phyloP scores from a whole-genome alignment of 768 basidiomycete species.

The Agrocybe praecox region DNA sequence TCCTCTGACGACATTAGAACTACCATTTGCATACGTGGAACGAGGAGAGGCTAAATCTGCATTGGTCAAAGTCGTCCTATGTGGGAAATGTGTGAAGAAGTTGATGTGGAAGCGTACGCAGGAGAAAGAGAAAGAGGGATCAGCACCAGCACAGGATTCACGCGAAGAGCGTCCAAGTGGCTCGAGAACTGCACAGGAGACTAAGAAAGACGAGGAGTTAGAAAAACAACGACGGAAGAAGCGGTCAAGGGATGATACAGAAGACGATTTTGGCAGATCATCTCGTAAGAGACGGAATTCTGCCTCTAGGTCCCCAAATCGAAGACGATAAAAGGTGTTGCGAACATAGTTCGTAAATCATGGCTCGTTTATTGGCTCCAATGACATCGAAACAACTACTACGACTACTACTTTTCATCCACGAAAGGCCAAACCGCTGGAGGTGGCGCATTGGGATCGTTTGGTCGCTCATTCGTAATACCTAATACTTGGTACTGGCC shows the following conservation, averaged over 20 bases:
- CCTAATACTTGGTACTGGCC: slow-evolving; percentile 84
- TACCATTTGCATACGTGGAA: slow-evolving; percentile 90
- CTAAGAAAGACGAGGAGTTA: slow-evolving; percentile 3
- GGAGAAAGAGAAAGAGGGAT: slow-evolving; percentile 44
- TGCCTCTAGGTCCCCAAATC: slow-evolving; percentile 39
- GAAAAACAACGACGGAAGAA: slow-evolving; percentile 13
- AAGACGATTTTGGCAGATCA: slow-evolving; percentile 5
- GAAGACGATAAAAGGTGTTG: background rate
- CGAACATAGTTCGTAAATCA: background rate
- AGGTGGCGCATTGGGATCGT: background rate
- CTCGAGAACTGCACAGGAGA: background rate
- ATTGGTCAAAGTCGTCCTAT: slow-evolving; percentile 90
- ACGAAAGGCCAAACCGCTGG: slow-evolving; percentile 36
- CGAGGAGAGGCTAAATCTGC: slow-evolving; percentile 75
- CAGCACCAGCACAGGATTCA: slow-evolving; percentile 33
- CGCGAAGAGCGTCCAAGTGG: slow-evolving; percentile 40
- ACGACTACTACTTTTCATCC: slow-evolving; percentile 8
- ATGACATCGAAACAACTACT: background rate
- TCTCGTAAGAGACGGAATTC: slow-evolving; percentile 27
- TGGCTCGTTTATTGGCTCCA: background rate
- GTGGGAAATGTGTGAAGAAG: slow-evolving; percentile 77
- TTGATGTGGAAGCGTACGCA: slow-evolving; percentile 83
- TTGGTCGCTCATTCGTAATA: slow-evolving; percentile 30
- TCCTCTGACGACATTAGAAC: slow-evolving; percentile 74
- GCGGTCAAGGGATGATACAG: slow-evolving; percentile 13